Conservation (phyloP, 2,329 filamentous ascomycete genomes). For the Penicillium frequentans region DNA sequence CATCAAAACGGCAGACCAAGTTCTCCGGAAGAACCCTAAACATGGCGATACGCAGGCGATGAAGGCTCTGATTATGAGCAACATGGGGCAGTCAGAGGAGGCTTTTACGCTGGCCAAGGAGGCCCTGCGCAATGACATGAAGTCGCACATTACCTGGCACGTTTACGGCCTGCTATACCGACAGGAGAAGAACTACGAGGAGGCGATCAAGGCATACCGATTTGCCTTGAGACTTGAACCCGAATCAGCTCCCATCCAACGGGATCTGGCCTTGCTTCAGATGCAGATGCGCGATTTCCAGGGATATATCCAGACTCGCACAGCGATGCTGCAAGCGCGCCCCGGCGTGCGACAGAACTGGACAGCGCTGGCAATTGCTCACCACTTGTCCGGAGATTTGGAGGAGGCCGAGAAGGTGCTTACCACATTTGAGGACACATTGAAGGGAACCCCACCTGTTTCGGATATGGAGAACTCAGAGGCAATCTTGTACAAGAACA, state of each 20-base stretch:
- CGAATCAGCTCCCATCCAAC: slow-evolving; percentile 90
- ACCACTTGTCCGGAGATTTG: slow-evolving; percentile 86
- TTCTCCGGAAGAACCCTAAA: slow-evolving; percentile 88
- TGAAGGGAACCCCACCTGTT: slow-evolving; percentile 76
- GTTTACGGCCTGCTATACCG: slow-evolving; percentile 95
- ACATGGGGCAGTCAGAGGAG: slow-evolving; percentile 87
- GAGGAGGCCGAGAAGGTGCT: slow-evolving; percentile 86
- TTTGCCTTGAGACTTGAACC: slow-evolving; percentile 91
- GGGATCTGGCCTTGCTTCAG: slow-evolving; percentile 89
- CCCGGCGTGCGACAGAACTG: slow-evolving; percentile 86
- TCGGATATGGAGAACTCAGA: slow-evolving; percentile 90
- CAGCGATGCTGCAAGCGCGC: slow-evolving; percentile 80
- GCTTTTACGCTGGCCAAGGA: slow-evolving; percentile 91
- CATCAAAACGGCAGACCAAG: slow-evolving; percentile 93
- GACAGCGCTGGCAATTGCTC: slow-evolving; percentile 93
- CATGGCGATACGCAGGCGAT: slow-evolving; percentile 99
- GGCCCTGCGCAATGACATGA: slow-evolving; percentile 94
- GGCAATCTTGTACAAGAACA: slow-evolving; percentile 91
- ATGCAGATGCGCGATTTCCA: slow-evolving; percentile 95
- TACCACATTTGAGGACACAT: slow-evolving; percentile 86
- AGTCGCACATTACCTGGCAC: slow-evolving; percentile 99
- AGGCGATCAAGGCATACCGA: slow-evolving; percentile 98
- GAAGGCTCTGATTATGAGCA: slow-evolving; percentile 96
- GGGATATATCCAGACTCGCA: slow-evolving; percentile 88
- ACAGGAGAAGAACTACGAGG: slow-evolving; percentile 94